Percentiles rank a stretch among this genome's conserved stretches.
Conservation (phyloP, 2,329 filamentous ascomycete genomes). For the Aspergillus flavus region DNA sequence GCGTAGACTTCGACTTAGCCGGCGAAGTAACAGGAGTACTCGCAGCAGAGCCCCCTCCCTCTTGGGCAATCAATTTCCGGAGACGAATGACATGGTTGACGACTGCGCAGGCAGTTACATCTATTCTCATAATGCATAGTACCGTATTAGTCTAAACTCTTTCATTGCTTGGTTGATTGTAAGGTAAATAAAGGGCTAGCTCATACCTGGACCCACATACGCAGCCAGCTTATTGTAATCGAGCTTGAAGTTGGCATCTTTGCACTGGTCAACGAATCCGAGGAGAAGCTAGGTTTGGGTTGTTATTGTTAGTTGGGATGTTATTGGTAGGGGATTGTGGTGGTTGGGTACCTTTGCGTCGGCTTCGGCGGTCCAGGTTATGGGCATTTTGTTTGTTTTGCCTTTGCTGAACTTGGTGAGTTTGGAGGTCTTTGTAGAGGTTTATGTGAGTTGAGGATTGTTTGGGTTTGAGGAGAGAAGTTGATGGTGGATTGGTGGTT, state of each 20-base stretch:
- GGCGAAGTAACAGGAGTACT: not conserved
- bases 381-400: not conserved
- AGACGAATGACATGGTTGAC: not conserved
- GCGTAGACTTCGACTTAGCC: not conserved
- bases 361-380: not conserved
- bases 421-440: too few relatives aligned
- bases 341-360: not conserved
- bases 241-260: not conserved
- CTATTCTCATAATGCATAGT: not conserved
- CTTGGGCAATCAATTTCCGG: not conserved
- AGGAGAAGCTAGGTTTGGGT: slow-evolving; percentile 7
- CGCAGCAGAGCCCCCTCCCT: not conserved
- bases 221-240: slow-evolving; percentile 2
- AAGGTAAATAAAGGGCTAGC: too few relatives aligned
- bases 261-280: slow-evolving; percentile 1
- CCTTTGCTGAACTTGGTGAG: too few relatives aligned
- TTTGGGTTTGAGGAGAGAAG: not conserved
- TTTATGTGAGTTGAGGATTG: not conserved
- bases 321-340: too few relatives aligned
- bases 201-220: slow-evolving; percentile 9
- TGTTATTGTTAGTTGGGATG: not conserved
- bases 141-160: not conserved
- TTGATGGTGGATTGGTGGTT: not conserved
- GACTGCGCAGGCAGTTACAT: not conserved
- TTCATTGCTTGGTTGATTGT: too few relatives aligned